A percentile compares a stretch with the other conserved stretches of the same genome.
Evolutionary conservation across 2,329 filamentous ascomycete species (phyloP).

Genomic region (Clonostachys chloroleuca): DNA sequence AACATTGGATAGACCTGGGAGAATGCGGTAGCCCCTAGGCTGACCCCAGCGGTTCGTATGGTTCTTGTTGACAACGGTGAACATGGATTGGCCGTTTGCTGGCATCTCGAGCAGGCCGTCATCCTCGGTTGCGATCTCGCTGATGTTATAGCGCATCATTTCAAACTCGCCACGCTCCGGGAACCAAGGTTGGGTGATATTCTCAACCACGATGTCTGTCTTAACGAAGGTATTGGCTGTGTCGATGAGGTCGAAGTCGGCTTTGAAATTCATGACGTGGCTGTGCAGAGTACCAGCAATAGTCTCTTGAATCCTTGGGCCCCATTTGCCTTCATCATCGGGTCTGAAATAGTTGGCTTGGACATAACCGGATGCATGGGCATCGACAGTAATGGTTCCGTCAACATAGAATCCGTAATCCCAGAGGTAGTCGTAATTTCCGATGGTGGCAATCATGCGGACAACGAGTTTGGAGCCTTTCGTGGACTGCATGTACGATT

Average conservation of each 20-base stretch:
- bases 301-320: conserved; percentile 24
- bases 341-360: conserved; percentile 28
- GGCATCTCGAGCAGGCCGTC: conserved; percentile 28
- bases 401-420: conserved; percentile 26
- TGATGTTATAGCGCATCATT: conserved; percentile 18
- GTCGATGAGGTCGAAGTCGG: conserved; percentile 30
- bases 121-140: conserved; percentile 15
- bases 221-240: conserved; percentile 28
- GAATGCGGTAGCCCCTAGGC: conserved; percentile 38
- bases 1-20: conserved; percentile 24
- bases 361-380: conserved; percentile 31
- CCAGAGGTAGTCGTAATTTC: conserved; percentile 37
- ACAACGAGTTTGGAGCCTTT: conserved; percentile 44
- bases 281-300: conserved; percentile 32
- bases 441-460: conserved; percentile 28
- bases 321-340: conserved; percentile 20
- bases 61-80: conserved; percentile 38
- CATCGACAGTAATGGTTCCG: conserved; percentile 28
- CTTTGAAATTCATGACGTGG: conserved; percentile 32
- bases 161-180: conserved; percentile 26
- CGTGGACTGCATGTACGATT: conserved; percentile 32
- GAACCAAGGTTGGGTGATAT: conserved; percentile 26
- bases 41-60: conserved; percentile 41
- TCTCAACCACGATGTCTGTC: conserved; percentile 20
- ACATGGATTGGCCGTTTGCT: conserved; percentile 35